phyloP scores from a whole-genome alignment of 1,284 basidiomycete species.

The Malassezia arunalokei region DNA sequence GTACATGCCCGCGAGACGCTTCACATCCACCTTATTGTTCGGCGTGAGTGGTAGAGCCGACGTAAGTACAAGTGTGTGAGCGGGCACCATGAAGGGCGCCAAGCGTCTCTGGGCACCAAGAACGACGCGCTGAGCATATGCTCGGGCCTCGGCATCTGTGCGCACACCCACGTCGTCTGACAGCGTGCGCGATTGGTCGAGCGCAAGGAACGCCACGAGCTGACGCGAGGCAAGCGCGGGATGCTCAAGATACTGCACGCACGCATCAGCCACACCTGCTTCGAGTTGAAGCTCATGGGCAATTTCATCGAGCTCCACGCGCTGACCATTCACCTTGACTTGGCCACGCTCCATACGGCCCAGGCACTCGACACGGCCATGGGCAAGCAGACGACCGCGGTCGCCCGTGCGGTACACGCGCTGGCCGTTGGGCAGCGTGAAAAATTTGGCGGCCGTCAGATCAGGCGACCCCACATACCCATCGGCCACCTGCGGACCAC shows the following conservation, averaged over 20 bases:
- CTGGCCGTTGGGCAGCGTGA: conserved; percentile 23
- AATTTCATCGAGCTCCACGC: conserved; percentile 44
- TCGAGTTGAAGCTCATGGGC: conserved; percentile 24
- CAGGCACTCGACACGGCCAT: conserved; percentile 35
- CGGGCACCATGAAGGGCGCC: conserved; percentile 37
- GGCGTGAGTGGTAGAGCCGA: conserved; percentile 32
- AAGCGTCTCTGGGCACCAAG: conserved; percentile 22
- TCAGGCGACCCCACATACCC: conserved; percentile 35
- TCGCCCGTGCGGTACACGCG: conserved; percentile 43
- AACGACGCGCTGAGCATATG: background rate
- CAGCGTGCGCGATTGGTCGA: background rate
- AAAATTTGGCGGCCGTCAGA: conserved; percentile 32
- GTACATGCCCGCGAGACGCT: conserved; percentile 21
- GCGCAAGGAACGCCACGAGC: conserved; percentile 33
- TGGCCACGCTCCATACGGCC: conserved; percentile 36
- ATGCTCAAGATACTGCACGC: conserved; percentile 36
- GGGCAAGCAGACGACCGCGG: conserved; percentile 33
- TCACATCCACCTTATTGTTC: conserved; percentile 41
- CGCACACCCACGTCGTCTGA: background rate
- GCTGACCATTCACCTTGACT: conserved; percentile 44
- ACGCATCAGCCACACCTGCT: conserved; percentile 22
- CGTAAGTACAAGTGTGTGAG: conserved; percentile 24
- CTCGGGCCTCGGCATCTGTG: conserved; percentile 1
- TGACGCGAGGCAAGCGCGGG: conserved; percentile 28
- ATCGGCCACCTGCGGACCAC: conserved; percentile 40